phyloP scores from a whole-genome alignment of 176 grass and related monocot genomes.

The Sorghum bicolor region Sorghum_bicolor_NCBIv3 NC_012870.2:22460501-22461000 shows the following conservation, averaged over 20 bases:
- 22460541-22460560: slow-evolving; percentile 1
- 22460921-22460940: slow-evolving; percentile 38
- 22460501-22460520: neutral
- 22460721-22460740: slow-evolving; percentile 18
- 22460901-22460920: slow-evolving; percentile 34
- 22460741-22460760: neutral
- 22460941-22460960: slow-evolving; percentile 33
- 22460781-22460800: slow-evolving; percentile 4
- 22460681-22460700: slow-evolving; percentile 16
- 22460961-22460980: neutral
- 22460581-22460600: slow-evolving; percentile 4
- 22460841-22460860: slow-evolving; percentile 9
- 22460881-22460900: slow-evolving; percentile 41
- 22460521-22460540: neutral
- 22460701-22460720: neutral
- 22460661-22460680: neutral
- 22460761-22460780: neutral
- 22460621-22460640: neutral
- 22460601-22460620: neutral
- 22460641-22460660: neutral
- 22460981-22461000: slow-evolving; percentile 15
- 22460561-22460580: slow-evolving; percentile 11
- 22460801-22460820: slow-evolving; percentile 40
- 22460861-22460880: neutral
- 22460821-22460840: neutral